These are phyloP conservation scores for Cutaneotrichosporon dermatis DNA, from an alignment of 1,284 basidiomycete genomes.

Conservation along the genomic window DNA sequence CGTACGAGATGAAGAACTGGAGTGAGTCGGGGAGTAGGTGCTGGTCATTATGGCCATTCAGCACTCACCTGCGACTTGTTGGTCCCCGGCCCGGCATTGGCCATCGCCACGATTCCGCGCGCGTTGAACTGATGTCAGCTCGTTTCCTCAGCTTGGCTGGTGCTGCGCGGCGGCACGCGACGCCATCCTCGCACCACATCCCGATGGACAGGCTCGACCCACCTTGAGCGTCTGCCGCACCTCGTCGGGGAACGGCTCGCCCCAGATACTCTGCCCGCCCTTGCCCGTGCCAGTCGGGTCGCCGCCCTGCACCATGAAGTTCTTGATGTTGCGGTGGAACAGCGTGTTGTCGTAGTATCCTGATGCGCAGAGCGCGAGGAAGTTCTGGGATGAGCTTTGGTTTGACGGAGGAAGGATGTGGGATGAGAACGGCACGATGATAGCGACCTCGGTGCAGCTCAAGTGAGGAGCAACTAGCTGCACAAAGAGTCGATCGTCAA, in stretches of 20 bases:
- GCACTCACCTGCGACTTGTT: slow-evolving; percentile 67
- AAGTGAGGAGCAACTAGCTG: neutral
- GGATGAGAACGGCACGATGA: neutral
- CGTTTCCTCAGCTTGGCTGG: too few relatives aligned
- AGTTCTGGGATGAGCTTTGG: slow-evolving; percentile 61
- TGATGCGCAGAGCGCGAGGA: slow-evolving; percentile 86
- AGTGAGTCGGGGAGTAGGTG: too few relatives aligned
- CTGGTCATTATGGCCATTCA: too few relatives aligned
- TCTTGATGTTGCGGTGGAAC: slow-evolving; percentile 87
- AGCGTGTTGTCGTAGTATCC: slow-evolving; percentile 80
- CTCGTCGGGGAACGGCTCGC: slow-evolving; percentile 81
- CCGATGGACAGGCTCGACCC: slow-evolving; percentile 16
- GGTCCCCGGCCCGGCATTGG: slow-evolving; percentile 85
- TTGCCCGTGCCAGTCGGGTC: slow-evolving; percentile 65
- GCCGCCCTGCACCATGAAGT: slow-evolving; percentile 93
- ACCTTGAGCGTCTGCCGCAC: slow-evolving; percentile 87
- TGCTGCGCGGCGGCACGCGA: too few relatives aligned
- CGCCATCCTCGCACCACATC: too few relatives aligned
- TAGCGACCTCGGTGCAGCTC: neutral
- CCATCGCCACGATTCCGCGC: slow-evolving; percentile 93
- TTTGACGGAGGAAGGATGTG: neutral
- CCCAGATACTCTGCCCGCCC: slow-evolving; percentile 55
- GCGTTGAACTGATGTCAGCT: slow-evolving; percentile 69
- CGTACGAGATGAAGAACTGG: slow-evolving; percentile 87
- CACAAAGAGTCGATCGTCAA: too few relatives aligned